phyloP scores from a whole-genome alignment of 352 stramenopile genomes.

The Pythium aristosporum region DNA sequence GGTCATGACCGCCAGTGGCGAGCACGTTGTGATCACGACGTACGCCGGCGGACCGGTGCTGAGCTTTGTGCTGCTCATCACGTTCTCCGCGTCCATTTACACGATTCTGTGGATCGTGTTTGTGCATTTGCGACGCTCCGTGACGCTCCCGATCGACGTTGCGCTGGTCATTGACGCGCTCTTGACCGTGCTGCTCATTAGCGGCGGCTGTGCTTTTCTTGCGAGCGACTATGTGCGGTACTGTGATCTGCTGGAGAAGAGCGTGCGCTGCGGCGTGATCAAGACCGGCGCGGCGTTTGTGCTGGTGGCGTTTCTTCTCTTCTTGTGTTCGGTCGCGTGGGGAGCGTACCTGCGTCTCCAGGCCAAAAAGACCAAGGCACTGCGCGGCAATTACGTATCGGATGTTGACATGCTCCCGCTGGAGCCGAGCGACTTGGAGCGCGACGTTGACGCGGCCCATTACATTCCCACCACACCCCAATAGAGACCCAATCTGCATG shows the following conservation, averaged over 20 bases:
- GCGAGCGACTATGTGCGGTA: constrained; percentile 70
- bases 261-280: constrained; percentile 53
- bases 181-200: constrained; percentile 73
- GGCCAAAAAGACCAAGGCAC: constrained; percentile 2
- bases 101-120: constrained; percentile 46
- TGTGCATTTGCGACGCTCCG: constrained; percentile 34
- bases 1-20: constrained; percentile 13
- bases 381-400: constrained; percentile 5
- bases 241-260: constrained; percentile 39
- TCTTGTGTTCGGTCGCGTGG: constrained; percentile 61
- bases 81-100: constrained; percentile 58
- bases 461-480: constrained; percentile 12
- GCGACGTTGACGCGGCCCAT: constrained; percentile 3
- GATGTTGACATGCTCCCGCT: constrained; percentile 12
- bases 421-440: constrained; percentile 6
- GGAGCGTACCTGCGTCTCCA: constrained; percentile 31
- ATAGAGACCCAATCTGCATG: not conserved
- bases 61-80: constrained; percentile 64
- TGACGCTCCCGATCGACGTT: constrained; percentile 41
- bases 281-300: constrained; percentile 48
- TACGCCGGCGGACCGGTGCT: constrained; percentile 56
- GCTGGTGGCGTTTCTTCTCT: constrained; percentile 61
- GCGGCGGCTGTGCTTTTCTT: constrained; percentile 53
- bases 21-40: constrained; percentile 41
- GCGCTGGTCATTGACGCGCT: constrained; percentile 52